A percentile compares a stretch with the other conserved stretches of the same genome.
These are phyloP conservation scores for Penicillium coprophilum DNA, from an alignment of 495 filamentous ascomycete genomes.

Conservation along the genomic window DNA sequence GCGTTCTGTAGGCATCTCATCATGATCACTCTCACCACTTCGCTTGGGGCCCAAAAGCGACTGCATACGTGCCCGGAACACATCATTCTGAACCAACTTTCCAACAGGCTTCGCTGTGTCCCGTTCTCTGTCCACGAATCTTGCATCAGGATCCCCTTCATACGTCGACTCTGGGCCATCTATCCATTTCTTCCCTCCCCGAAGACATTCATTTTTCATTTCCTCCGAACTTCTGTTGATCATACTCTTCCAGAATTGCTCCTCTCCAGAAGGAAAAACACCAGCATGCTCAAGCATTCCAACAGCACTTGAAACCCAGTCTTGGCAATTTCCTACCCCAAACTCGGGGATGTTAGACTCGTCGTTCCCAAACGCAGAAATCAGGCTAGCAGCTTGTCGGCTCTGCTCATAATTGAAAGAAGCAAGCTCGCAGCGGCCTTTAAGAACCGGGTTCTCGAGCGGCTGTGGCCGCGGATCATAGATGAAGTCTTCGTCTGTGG, in stretches of 20 bases:
- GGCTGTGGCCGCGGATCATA: neutral
- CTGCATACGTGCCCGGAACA: neutral
- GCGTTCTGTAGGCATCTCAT: neutral
- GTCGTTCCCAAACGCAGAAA: neutral
- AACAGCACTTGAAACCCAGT: neutral
- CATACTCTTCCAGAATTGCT: conserved; percentile 1
- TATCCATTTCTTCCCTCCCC: neutral
- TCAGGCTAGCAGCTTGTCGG: neutral
- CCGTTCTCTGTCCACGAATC: neutral
- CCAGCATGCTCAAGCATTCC: neutral
- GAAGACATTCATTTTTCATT: neutral
- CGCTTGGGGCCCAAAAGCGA: neutral
- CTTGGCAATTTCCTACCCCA: neutral
- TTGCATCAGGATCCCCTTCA: conserved; percentile 2
- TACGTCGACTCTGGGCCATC: neutral
- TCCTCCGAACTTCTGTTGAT: neutral
- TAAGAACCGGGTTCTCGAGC: neutral
- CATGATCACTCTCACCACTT: neutral
- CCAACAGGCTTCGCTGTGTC: neutral
- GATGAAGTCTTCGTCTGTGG: neutral
- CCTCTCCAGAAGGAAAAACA: neutral
- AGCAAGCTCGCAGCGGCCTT: neutral
- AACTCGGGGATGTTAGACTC: neutral
- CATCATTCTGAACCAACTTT: neutral
- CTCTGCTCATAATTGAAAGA: neutral